Conservation (phyloP, 108 stramenopile species). For the Skeletonema menzelii region DNA sequence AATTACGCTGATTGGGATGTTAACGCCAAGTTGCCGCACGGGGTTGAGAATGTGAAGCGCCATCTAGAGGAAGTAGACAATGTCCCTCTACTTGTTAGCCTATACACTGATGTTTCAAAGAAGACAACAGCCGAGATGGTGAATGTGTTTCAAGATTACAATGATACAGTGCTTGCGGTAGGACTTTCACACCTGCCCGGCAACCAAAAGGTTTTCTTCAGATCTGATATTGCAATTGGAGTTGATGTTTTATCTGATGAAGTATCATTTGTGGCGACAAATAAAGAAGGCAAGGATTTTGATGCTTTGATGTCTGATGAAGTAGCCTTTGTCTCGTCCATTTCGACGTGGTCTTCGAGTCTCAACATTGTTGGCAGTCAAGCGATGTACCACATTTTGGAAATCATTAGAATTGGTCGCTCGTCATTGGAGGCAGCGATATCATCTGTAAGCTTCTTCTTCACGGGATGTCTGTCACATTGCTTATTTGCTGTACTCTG, state of each 20-base stretch:
- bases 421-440: constrained; percentile 68
- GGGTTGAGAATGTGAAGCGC: constrained; percentile 81
- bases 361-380: constrained; percentile 64
- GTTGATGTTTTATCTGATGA: constrained; percentile 70
- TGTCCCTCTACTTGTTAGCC: constrained; percentile 92
- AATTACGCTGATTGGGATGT: constrained; percentile 98
- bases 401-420: constrained; percentile 74
- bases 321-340: constrained; percentile 68
- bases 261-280: not conserved
- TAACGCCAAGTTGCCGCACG: constrained; percentile 94
- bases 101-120: constrained; percentile 97
- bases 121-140: constrained; percentile 89
- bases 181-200: constrained; percentile 77
- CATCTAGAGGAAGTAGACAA: constrained; percentile 93
- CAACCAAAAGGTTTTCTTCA: constrained; percentile 75
- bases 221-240: constrained; percentile 81
- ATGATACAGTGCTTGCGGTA: constrained; percentile 79
- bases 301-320: constrained; percentile 59
- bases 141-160: constrained; percentile 83
- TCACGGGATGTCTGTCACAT: constrained; percentile 59
- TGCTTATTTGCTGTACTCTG: constrained; percentile 63
- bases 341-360: constrained; percentile 71
- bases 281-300: constrained; percentile 7
- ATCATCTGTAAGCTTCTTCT: constrained; percentile 57
- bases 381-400: constrained; percentile 62